These are phyloP conservation scores for Mycena metata DNA, from an alignment of 768 basidiomycete genomes.

Conservation along the genomic window DNA sequence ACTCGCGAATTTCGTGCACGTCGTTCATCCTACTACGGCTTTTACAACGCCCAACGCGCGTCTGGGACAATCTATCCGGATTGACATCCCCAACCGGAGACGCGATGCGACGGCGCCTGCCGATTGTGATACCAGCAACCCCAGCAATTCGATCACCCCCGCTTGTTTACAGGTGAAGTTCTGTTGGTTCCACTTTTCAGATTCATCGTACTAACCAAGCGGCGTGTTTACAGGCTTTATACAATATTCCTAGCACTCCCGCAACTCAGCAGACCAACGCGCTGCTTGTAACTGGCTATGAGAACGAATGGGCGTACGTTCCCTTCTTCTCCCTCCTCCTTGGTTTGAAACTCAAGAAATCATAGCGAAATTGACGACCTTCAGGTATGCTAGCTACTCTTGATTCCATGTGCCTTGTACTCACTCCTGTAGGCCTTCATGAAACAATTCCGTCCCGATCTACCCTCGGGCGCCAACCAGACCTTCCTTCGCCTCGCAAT, in stretches of 20 bases:
- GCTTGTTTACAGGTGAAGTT: no score
- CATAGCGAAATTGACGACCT: constrained; percentile 36
- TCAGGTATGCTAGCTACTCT: no score
- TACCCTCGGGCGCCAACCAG: constrained; percentile 30
- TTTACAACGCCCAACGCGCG: constrained; percentile 21
- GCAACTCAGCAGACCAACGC: constrained; percentile 38
- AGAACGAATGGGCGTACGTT: constrained; percentile 38
- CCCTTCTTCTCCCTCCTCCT: constrained; percentile 8
- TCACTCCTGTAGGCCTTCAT: constrained; percentile 21
- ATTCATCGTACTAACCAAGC: no score
- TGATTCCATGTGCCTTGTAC: no score
- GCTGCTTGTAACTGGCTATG: constrained; percentile 40
- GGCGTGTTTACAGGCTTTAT: constrained; percentile 43
- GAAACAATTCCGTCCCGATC: constrained; percentile 33
- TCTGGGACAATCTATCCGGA: constrained; percentile 6
- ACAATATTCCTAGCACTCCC: constrained; percentile 41
- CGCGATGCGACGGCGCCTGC: no score
- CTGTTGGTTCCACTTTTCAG: no score
- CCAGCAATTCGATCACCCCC: constrained; percentile 36
- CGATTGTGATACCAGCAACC: no score
- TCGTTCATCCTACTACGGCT: constrained; percentile 41
- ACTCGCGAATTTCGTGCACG: no score
- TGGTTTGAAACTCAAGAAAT: constrained; percentile 16
- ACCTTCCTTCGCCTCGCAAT: constrained; percentile 34
- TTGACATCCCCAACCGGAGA: no score